Evolutionary conservation across 306 rosid genomes (phyloP), one percentile per base, ranked within the genome.

Genomic region (Canavalia gladiata): DNA sequence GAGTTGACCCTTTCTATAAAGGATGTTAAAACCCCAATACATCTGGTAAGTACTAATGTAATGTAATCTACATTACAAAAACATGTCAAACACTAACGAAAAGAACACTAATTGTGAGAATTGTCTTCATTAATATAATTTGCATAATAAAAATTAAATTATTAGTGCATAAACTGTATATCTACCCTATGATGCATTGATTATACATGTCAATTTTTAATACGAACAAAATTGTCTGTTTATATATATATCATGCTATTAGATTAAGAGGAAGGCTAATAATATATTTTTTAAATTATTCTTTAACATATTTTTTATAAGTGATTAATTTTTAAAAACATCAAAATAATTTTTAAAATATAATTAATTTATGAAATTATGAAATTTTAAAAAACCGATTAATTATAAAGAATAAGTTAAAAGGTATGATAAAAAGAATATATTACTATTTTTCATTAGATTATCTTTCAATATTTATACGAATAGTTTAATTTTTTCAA

Each of bases 1-100:
- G 98, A 93, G 52, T 43, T 93, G 86, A 95, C 99, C 12, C 89
- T 95, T 55, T 81, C 89, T 4, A 34, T 93, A 5, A 76, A 67
- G n/a, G 77, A 90, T 72, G 11, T 84, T 28, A 82, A 85, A 43
- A 37, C 82, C 29, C 91, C 91, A 31, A 88, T 95, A 78, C 79
- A 63, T 57, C 79, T 95, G 4, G 98, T 91, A 85, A 79, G 90
- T 72, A 10, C 31, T 64, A 2, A 28, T 62, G 8, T 7, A 74
- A 43, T 35, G 3, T 2, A 37, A 37, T 2, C 49, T 41, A 51
- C 47, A 74, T 11, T 30, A 28, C 30, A 34, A 18, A 10, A 63
- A 37, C 34, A 35, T 2, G 2, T 37, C 49, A 37, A n/a, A 18
- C 7, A 0, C n/a, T 65, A 65, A 63, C 2, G 6, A 39, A 64